Conservation (phyloP, 2,329 filamentous ascomycete species). For the Teratosphaeria viscida region DNA sequence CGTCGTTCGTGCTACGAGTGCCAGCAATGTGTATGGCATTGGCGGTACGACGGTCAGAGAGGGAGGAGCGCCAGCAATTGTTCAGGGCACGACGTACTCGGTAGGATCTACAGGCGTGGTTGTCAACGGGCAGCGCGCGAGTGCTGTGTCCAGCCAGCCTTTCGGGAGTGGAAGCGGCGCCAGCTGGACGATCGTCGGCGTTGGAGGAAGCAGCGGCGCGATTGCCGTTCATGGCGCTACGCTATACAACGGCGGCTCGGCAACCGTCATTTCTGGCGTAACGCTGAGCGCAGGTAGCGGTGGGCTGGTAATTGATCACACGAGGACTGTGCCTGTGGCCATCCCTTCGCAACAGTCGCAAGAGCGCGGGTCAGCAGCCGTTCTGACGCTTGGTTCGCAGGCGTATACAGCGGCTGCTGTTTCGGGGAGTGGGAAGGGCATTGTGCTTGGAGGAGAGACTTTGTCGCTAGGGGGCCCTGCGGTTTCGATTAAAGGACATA, state of each 20-base stretch:
- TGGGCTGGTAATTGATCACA: not conserved
- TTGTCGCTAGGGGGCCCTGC: not conserved
- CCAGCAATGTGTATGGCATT: not conserved
- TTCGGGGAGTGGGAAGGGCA: not conserved
- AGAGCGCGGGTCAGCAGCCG: not conserved
- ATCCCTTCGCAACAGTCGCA: not conserved
- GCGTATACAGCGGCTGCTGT: not conserved
- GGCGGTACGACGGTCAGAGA: not conserved
- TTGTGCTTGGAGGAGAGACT: not conserved
- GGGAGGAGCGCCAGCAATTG: not conserved
- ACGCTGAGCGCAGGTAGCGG: not conserved
- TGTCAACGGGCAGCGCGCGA: not conserved
- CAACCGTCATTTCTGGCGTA: not conserved
- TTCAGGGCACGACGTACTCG: not conserved
- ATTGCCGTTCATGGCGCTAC: not conserved
- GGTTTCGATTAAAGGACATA: not conserved
- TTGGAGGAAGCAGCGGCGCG: not conserved
- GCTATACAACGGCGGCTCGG: not conserved
- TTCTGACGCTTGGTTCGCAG: not conserved
- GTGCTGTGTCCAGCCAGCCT: not conserved
- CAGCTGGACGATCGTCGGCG: not conserved
- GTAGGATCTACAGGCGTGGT: not conserved
- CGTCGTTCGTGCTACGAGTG: not conserved
- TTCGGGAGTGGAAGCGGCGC: not conserved
- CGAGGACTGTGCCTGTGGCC: not conserved